Base-by-base conservation (phyloP, 805 yeast species). In the Cyberlindnera xylosilytica region DNA sequence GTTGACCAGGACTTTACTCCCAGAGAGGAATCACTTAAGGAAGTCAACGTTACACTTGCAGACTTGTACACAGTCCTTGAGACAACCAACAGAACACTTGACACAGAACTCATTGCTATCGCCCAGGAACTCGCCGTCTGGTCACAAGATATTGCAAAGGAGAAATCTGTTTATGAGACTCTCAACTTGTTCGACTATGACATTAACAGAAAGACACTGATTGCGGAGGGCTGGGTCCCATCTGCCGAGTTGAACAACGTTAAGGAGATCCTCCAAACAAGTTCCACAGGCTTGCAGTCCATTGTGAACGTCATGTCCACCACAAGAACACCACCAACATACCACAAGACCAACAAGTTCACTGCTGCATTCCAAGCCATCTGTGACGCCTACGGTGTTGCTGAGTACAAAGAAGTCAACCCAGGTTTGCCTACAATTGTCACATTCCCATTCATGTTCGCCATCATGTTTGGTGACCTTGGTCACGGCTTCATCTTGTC, bases 161-260 rank as follows among this genome's bases (percentile, higher is more conserved):
- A 93, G 64, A 87, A 87, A 63, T 85, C 91, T 10, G 82, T 90
- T 19, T 90, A 84, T 64, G 75, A 82, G 40, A 76, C 87, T 1
- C 73, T 93, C 70, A 88, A 91, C 64, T 84, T 85, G 45, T 85
- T 86, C 53, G 81, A 83, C 53, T 82, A 77, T 58, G 93, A 85
- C 60, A 65, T 60, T 81, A 87, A 65, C 93, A 88, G 66, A 87
- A 79, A 57, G 70, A 84, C 33, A 28, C 71, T 93, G 50, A 79
- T 91, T 41, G 97, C 95, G 17, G 99, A 93, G 69, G 99, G 98
- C 27, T 93, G 99, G 99, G 71, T 89, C 26, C 98, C 99, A 33
- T 73, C 82, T 19, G 79, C 78, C 49, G 96, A 89, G 47, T 65
- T 91, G 32, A 70, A 72, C 11, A 54, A 65, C 73, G 41, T 74